These are phyloP conservation scores for Thalia dealbata DNA, from an alignment of 176 grass and related monocot genomes.

Conservation along the genomic window DNA sequence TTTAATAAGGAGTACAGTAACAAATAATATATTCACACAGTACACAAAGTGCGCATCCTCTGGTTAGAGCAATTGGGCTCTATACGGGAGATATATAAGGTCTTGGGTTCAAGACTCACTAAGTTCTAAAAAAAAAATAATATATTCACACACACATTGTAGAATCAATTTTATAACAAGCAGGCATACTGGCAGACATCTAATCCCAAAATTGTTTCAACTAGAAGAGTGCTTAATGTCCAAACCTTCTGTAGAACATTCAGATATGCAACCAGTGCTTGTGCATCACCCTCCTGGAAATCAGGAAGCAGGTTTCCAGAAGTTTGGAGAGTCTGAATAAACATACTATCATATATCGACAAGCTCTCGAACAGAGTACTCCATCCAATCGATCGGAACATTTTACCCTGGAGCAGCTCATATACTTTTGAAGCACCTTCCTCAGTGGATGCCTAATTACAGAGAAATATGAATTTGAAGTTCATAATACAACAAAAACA, in stretches of 20 bases:
- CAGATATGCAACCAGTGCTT: constrained; percentile 89
- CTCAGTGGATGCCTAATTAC: constrained; percentile 64
- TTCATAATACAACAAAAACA: constrained; percentile 16
- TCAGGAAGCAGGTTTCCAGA: constrained; percentile 68
- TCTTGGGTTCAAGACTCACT: too few relatives aligned
- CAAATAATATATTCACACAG: too few relatives aligned
- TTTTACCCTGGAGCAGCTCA: constrained; percentile 78
- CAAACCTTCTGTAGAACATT: constrained; percentile 80
- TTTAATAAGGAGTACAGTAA: too few relatives aligned
- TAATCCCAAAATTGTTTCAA: constrained; percentile 15
- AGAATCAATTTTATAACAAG: background rate
- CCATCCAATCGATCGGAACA: constrained; percentile 82
- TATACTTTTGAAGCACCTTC: constrained; percentile 77
- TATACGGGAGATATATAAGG: too few relatives aligned
- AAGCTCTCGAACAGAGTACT: constrained; percentile 93
- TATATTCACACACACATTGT: background rate
- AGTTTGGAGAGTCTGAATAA: constrained; percentile 78
- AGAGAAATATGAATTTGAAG: constrained; percentile 19
- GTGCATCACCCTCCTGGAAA: constrained; percentile 82
- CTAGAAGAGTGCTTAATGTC: background rate
- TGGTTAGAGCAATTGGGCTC: too few relatives aligned
- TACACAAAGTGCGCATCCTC: too few relatives aligned
- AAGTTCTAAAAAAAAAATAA: too few relatives aligned
- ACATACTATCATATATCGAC: constrained; percentile 86
- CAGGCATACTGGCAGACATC: background rate